phyloP scores from a whole-genome alignment of 108 stramenopile species.

The Skeletonema marinoi region DNA sequence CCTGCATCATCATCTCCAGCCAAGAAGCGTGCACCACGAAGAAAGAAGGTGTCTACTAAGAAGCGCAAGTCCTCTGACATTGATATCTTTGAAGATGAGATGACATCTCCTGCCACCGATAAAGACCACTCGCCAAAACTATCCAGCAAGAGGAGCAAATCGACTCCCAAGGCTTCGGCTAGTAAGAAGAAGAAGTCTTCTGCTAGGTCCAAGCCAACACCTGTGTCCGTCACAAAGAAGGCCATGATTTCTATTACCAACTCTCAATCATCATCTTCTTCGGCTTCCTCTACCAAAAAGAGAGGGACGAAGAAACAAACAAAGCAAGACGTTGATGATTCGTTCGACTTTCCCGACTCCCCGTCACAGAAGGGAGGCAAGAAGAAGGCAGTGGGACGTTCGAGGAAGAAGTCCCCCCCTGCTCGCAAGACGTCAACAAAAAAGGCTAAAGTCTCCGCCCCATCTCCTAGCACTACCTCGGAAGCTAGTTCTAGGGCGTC shows the following conservation, averaged over 20 bases:
- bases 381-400: slow-evolving; percentile 2
- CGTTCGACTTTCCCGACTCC: slow-evolving; percentile 39
- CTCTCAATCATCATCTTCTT: slow-evolving; percentile 1
- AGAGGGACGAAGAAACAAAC: slow-evolving; percentile 1
- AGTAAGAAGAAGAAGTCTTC: slow-evolving; percentile 2
- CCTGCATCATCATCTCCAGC: slow-evolving; percentile 5
- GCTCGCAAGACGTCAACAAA: slow-evolving; percentile 1
- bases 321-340: slow-evolving; percentile 8
- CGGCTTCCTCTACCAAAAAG: slow-evolving; percentile 14
- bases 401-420: slow-evolving; percentile 14
- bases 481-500: slow-evolving; percentile 23
- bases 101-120: slow-evolving; percentile 17
- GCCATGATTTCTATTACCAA: slow-evolving; percentile 44
- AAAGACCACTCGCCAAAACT: background rate
- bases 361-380: slow-evolving; percentile 4
- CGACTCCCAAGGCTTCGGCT: slow-evolving; percentile 19
- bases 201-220: slow-evolving; percentile 33
- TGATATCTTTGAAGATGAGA: slow-evolving; percentile 33
- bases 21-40: slow-evolving; percentile 22
- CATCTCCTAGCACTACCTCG: slow-evolving; percentile 25
- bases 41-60: background rate
- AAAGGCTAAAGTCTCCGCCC: slow-evolving; percentile 12
- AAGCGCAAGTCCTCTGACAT: slow-evolving; percentile 36
- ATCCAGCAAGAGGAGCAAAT: slow-evolving; percentile 25
- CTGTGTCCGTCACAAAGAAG: slow-evolving; percentile 29